phyloP scores from a whole-genome alignment of 352 stramenopile genomes.

The Globisporangium abappressorium region DNA sequence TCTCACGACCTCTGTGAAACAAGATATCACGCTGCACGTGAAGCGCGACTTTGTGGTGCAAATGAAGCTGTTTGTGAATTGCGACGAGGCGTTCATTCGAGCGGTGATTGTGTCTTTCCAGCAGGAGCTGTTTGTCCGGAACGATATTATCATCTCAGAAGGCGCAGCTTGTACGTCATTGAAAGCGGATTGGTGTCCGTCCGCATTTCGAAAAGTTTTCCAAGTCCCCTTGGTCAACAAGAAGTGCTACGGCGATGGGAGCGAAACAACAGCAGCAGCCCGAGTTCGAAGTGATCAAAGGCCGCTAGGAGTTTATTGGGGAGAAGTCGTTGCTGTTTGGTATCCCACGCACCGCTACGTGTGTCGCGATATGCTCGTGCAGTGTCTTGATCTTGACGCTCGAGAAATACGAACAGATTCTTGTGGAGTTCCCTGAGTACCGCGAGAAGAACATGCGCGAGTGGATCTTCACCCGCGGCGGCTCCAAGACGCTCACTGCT shows the following conservation, averaged over 20 bases:
- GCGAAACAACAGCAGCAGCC: not conserved
- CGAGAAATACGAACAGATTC: constrained; percentile 38
- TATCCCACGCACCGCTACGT: constrained; percentile 38
- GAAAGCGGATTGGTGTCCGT: constrained; percentile 45
- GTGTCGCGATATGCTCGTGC: constrained; percentile 34
- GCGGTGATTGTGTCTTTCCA: constrained; percentile 58
- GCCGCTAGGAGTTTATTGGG: constrained; percentile 39
- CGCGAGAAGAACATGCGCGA: constrained; percentile 41
- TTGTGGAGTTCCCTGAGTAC: constrained; percentile 45
- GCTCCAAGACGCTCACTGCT: not conserved
- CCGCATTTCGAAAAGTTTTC: constrained; percentile 17
- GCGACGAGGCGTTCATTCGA: constrained; percentile 56
- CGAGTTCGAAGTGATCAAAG: constrained; percentile 30
- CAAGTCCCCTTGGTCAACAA: not conserved
- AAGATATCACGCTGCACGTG: constrained; percentile 39
- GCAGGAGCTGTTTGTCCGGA: constrained; percentile 75
- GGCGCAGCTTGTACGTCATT: constrained; percentile 66
- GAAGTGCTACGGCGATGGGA: not conserved
- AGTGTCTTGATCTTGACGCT: constrained; percentile 46
- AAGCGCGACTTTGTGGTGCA: constrained; percentile 49
- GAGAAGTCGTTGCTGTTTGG: constrained; percentile 45
- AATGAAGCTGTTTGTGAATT: constrained; percentile 52
- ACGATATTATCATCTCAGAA: constrained; percentile 69
- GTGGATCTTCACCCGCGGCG: constrained; percentile 29
- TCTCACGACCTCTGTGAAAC: constrained; percentile 25